Base-by-base conservation (phyloP, 345 rosid species). In the Rhodamnia argentea region DNA sequence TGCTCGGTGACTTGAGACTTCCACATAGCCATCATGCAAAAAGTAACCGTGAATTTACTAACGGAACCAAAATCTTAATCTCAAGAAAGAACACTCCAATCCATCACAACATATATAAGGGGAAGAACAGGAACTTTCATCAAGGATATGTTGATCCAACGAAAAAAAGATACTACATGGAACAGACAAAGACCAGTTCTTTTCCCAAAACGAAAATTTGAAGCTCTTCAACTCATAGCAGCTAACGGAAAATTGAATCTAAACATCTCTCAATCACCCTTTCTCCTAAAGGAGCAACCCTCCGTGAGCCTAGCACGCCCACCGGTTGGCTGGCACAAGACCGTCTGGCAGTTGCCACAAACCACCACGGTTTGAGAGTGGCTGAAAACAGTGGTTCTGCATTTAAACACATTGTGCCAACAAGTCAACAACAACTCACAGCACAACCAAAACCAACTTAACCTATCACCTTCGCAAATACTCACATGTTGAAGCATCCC, bases 281-380 rank as follows among this genome's bases (percentile, higher is more conserved):
- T 84, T 62, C 86, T 84, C 55, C 86, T 58, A 47, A 84, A 84
- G 50, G 86, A 84, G 76, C 86, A 58, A 6, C 78, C 86, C 81
- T 84, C 86, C 3, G 86, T 84, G 78, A 84, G 86, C 86, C 76
- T 84, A 16, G 86, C 86, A 27, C 86, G 86, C 27, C 86, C 86
- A 51, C 86, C 86, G 0, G 86, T 84, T 16, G 86, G 86, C 62
- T 84, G 86, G 86, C 86, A 84, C 56, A 84, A 60, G 54, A 84
- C 86, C 0, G 86, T 84, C 86, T 84, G 86, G 40, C 86, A 84
- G 62, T 84, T 84, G 78, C 86, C 86, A 2, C 86, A 84, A 29
- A 84, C 86, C 20, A 84, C 86, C 53, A 84, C 86, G 2, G 86
- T 84, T 51, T 60, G 82, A 14, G 86, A 84, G 81, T 84, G 86